Conservation (phyloP, 176 grass and related monocot species). For the Oryza glumipatula region DNA sequence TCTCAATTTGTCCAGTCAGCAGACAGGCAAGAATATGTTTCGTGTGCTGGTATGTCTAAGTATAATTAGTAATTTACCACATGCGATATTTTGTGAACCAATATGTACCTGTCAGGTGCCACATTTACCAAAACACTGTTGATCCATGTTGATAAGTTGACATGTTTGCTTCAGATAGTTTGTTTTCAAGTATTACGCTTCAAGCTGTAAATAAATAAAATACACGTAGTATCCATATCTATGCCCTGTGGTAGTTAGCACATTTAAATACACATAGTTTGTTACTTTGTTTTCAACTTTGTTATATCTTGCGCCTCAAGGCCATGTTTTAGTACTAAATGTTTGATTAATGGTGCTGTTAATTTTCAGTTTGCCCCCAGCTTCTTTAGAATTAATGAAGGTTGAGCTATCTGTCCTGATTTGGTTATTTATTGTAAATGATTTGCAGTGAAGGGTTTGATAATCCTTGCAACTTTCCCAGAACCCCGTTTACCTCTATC, state of each 20-base stretch:
- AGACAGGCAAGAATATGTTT: slow-evolving; percentile 50
- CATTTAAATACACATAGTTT: no score
- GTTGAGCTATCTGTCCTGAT: slow-evolving; percentile 33
- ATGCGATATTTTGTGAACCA: slow-evolving; percentile 20
- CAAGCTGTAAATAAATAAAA: background rate
- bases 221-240: slow-evolving; percentile 6
- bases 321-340: slow-evolving; percentile 2
- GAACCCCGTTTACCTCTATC: slow-evolving; percentile 58
- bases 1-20: slow-evolving; percentile 37
- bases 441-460: slow-evolving; percentile 75
- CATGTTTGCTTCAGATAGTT: slow-evolving; percentile 22
- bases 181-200: slow-evolving; percentile 10
- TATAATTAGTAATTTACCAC: slow-evolving; percentile 25
- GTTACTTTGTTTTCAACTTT: no score
- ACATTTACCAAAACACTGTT: slow-evolving; percentile 11
- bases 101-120: slow-evolving; percentile 6
- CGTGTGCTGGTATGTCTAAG: slow-evolving; percentile 61
- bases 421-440: slow-evolving; percentile 46
- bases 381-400: slow-evolving; percentile 17
- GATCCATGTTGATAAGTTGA: slow-evolving; percentile 3
- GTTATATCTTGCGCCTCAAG: slow-evolving; percentile 22
- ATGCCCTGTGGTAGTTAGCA: no score
- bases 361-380: slow-evolving; percentile 18
- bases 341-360: background rate
- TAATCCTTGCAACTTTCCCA: slow-evolving; percentile 80